Conservation (phyloP, 1,139 yeast species). For the Suhomyces choctaworum region DNA sequence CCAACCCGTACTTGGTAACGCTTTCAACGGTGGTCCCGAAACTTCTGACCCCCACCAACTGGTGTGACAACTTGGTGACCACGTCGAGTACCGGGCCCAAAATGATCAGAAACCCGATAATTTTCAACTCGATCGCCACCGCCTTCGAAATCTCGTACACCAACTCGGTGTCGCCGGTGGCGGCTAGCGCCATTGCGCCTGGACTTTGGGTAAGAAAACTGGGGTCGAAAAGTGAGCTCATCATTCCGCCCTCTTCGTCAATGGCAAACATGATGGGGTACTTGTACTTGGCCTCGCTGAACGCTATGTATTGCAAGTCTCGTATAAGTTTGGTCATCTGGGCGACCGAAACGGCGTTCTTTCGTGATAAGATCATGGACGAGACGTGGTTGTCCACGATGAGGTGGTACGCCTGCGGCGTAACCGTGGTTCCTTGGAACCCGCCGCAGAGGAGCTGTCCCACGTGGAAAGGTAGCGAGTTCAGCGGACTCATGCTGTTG, state of each 20-base stretch:
- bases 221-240: conserved; percentile 58
- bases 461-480: conserved; percentile 21
- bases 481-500: conserved; percentile 12
- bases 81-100: conserved; percentile 69
- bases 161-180: conserved; percentile 52
- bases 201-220: conserved; percentile 59
- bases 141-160: conserved; percentile 59
- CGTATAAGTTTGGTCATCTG: conserved; percentile 53
- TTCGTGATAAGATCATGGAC: conserved; percentile 56
- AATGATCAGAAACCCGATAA: conserved; percentile 57
- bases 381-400: conserved; percentile 57
- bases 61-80: conserved; percentile 56
- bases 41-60: conserved; percentile 61
- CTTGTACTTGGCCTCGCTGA: conserved; percentile 48
- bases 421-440: conserved; percentile 57
- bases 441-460: conserved; percentile 68
- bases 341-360: conserved; percentile 52
- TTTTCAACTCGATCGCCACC: conserved; percentile 52
- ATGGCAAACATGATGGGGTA: conserved; percentile 48
- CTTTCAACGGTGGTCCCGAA: conserved; percentile 64
- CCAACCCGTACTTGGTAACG: conserved; percentile 55
- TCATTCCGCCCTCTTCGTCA: conserved; percentile 48
- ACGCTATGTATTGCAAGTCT: conserved; percentile 59
- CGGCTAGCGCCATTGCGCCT: conserved; percentile 65
- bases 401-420: conserved; percentile 56